Conservation (phyloP, 768 basidiomycete species). For the Lactarius sanguifluus region DNA sequence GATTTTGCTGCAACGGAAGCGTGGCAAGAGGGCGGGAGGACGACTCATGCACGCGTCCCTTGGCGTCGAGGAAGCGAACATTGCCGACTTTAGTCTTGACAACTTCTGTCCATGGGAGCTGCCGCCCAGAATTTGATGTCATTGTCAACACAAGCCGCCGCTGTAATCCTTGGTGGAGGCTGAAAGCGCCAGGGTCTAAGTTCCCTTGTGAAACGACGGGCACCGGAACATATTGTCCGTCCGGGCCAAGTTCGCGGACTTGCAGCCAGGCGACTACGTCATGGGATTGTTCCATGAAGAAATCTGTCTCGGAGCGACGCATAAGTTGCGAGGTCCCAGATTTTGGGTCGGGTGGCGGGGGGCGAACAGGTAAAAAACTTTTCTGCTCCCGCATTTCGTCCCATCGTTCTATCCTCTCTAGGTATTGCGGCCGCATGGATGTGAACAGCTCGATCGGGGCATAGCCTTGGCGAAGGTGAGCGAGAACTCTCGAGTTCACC, state of each 20-base stretch:
- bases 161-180: constrained; percentile 91
- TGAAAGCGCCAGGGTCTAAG: constrained; percentile 83
- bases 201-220: constrained; percentile 74
- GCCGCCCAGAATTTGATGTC: constrained; percentile 84
- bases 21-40: constrained; percentile 68
- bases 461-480: constrained; percentile 71
- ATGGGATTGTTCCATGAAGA: constrained; percentile 82
- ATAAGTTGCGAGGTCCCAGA: constrained; percentile 58
- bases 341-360: constrained; percentile 39
- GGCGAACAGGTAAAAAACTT: constrained; percentile 37
- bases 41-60: constrained; percentile 79
- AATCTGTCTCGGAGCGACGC: constrained; percentile 92
- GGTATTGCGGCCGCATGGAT: constrained; percentile 72
- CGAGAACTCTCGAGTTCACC: constrained; percentile 68
- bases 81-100: constrained; percentile 77
- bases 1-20: constrained; percentile 71
- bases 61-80: constrained; percentile 79
- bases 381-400: constrained; percentile 88
- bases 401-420: constrained; percentile 90
- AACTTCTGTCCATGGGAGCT: constrained; percentile 85
- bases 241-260: constrained; percentile 80
- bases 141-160: constrained; percentile 74
- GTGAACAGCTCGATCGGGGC: constrained; percentile 92
- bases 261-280: constrained; percentile 90
- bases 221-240: constrained; percentile 81